These are phyloP conservation scores for Hortiboletus campestris DNA, from an alignment of 768 basidiomycete genomes.

Conservation along the genomic window DNA sequence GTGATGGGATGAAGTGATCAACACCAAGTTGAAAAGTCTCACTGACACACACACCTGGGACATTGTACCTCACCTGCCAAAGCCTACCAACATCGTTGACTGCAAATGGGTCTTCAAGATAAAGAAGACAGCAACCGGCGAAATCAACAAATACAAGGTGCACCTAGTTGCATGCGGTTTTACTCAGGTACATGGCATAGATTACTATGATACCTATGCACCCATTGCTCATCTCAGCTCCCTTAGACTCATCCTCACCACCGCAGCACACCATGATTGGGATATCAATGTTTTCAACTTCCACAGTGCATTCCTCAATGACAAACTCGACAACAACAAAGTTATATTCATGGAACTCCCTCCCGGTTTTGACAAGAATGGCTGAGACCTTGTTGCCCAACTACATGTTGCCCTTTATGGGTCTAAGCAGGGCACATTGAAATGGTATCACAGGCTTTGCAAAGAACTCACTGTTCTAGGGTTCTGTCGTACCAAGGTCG, in stretches of 20 bases:
- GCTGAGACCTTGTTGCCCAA: constrained; percentile 10
- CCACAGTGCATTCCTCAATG: neutral
- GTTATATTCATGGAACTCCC: constrained; percentile 45
- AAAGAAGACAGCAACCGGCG: constrained; percentile 38
- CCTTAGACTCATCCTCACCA: neutral
- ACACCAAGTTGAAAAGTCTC: neutral
- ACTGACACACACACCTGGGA: neutral
- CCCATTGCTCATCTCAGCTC: neutral
- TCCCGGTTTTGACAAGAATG: constrained; percentile 19
- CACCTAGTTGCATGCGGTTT: neutral
- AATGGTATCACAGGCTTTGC: constrained; percentile 6
- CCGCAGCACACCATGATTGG: neutral
- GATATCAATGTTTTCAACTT: neutral
- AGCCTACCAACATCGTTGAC: constrained; percentile 4
- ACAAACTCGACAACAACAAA: constrained; percentile 13
- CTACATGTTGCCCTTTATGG: constrained; percentile 1
- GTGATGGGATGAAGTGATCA: neutral
- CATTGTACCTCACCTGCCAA: neutral
- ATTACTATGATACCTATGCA: neutral
- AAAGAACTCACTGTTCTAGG: neutral
- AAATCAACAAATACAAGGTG: constrained; percentile 22
- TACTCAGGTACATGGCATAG: neutral
- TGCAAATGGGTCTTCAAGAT: constrained; percentile 42
- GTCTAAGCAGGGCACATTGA: constrained; percentile 4
- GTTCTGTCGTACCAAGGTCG: neutral